These are phyloP conservation scores for Prunus armeniaca DNA, from an alignment of 306 rosid genomes.

Conservation along the genomic window DNA sequence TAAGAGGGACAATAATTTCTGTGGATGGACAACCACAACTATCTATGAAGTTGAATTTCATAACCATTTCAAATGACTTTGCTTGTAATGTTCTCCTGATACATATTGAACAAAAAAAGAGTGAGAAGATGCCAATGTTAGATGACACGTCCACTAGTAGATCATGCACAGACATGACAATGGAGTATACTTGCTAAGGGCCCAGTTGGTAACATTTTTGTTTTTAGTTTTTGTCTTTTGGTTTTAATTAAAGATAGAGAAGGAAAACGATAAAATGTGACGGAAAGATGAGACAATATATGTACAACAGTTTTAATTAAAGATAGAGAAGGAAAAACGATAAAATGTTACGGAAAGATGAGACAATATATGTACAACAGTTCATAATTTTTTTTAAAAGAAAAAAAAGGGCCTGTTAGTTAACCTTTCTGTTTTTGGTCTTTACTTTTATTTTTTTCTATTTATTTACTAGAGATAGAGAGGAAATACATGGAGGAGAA, in stretches of 20 bases:
- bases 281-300: not conserved
- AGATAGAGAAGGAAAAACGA: not conserved
- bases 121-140: constrained; percentile 14
- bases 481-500: no score
- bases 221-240: not conserved
- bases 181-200: not conserved
- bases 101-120: constrained; percentile 28
- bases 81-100: constrained; percentile 69
- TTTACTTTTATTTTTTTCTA: no score
- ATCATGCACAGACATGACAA: not conserved
- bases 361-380: not conserved
- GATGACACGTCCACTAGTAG: constrained; percentile 2
- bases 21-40: constrained; percentile 73
- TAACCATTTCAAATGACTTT: constrained; percentile 79
- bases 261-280: not conserved
- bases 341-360: not conserved
- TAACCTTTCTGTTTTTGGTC: no score
- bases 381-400: not conserved
- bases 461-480: no score
- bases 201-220: not conserved
- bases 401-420: no score
- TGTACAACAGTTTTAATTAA: not conserved
- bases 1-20: constrained; percentile 67
- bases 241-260: not conserved
- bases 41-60: constrained; percentile 76